phyloP scores from a whole-genome alignment of 2,329 filamentous ascomycete species.

The Dothideomycetes sp. region DNA sequence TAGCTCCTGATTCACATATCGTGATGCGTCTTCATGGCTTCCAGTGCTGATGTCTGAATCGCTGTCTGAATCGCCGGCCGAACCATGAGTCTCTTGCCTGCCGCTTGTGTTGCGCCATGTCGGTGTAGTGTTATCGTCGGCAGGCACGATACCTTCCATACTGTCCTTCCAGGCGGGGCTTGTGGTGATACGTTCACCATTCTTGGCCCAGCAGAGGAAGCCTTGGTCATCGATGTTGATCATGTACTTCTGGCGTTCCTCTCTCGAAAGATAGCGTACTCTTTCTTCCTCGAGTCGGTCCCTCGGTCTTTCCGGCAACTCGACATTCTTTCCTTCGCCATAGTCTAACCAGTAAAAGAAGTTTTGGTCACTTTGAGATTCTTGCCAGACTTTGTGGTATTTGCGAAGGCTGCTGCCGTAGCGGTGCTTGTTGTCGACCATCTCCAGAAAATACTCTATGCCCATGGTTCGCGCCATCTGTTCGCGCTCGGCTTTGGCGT shows the following conservation, averaged over 20 bases:
- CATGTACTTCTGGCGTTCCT: constrained; percentile 73
- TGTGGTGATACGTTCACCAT: constrained; percentile 67
- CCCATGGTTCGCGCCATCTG: constrained; percentile 72
- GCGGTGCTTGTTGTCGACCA: constrained; percentile 67
- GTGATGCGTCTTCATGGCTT: constrained; percentile 53
- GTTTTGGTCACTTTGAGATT: constrained; percentile 66
- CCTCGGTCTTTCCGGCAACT: constrained; percentile 63
- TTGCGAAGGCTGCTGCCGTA: constrained; percentile 74
- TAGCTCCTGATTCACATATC: constrained; percentile 56
- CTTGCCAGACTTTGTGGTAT: constrained; percentile 82
- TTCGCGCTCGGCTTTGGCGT: constrained; percentile 49
- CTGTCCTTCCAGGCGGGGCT: constrained; percentile 69
- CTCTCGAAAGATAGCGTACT: constrained; percentile 72
- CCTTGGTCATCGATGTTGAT: constrained; percentile 67
- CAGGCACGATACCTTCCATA: constrained; percentile 50
- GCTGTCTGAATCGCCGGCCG: constrained; percentile 22
- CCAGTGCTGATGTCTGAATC: constrained; percentile 35
- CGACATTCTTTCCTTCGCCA: constrained; percentile 62
- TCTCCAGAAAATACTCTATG: constrained; percentile 73
- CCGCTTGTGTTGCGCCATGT: constrained; percentile 32
- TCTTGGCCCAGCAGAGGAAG: constrained; percentile 78
- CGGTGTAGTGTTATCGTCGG: constrained; percentile 33
- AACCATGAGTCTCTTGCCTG: constrained; percentile 13
- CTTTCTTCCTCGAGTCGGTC: constrained; percentile 67
- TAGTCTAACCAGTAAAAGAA: constrained; percentile 93